phyloP scores from a whole-genome alignment of 306 rosid genomes.

The Rubus idaeus region DNA sequence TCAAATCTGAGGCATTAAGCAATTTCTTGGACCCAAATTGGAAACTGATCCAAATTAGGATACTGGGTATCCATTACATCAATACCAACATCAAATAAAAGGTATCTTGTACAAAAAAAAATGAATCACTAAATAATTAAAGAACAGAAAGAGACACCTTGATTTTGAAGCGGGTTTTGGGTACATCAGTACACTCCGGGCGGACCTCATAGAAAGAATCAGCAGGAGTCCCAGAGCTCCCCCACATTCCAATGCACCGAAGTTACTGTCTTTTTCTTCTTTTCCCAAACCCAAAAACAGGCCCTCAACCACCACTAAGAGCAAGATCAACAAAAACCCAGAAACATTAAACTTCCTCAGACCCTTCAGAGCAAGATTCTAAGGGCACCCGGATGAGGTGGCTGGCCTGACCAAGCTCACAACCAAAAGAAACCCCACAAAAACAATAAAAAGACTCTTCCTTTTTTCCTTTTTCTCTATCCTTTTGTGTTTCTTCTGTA shows the following conservation, averaged over 20 bases:
- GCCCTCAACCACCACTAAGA: conserved; percentile 17
- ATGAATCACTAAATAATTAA: background rate
- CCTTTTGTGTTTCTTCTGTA: background rate
- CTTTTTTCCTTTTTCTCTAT: background rate
- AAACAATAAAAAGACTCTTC: background rate
- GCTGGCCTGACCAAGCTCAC: conserved; percentile 34
- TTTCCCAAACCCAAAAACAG: conserved; percentile 14
- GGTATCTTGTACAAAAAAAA: background rate
- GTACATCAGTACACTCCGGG: conserved; percentile 92
- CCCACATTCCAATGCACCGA: conserved; percentile 73
- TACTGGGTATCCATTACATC: conserved; percentile 1
- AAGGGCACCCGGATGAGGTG: conserved; percentile 48
- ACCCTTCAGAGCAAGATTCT: conserved; percentile 32
- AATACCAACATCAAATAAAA: background rate
- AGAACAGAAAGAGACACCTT: conserved; percentile 43
- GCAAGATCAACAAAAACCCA: conserved; percentile 41
- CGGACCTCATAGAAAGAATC: conserved; percentile 92
- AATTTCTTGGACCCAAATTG: background rate
- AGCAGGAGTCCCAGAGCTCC: conserved; percentile 74
- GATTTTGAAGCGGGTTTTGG: conserved; percentile 81
- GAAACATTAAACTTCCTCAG: conserved; percentile 25
- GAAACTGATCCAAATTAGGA: conserved; percentile 18
- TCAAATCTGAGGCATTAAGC: conserved; percentile 2
- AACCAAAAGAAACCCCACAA: conserved; percentile 13
- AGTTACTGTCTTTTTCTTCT: conserved; percentile 16